Conservation (phyloP, 495 filamentous ascomycete genomes). For the Penicillium psychrofluorescens region DNA sequence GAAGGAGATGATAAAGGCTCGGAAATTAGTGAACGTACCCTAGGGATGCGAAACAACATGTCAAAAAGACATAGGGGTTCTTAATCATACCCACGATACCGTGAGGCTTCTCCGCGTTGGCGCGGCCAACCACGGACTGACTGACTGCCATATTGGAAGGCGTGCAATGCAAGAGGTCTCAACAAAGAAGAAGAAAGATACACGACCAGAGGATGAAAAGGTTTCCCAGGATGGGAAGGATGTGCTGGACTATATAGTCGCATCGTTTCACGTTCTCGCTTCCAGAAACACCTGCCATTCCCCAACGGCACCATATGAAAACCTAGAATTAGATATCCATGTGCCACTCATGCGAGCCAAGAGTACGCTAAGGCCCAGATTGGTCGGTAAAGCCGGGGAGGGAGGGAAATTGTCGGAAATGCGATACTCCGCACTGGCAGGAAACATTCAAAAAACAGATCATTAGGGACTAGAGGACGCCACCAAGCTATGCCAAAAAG, state of each 20-base stretch:
- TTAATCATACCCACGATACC: conserved; percentile 28
- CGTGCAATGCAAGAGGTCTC: neutral
- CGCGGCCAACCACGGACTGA: conserved; percentile 28
- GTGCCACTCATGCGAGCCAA: conserved; percentile 2
- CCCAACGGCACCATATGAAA: neutral
- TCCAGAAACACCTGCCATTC: conserved; percentile 1
- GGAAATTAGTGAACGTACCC: conserved; percentile 11
- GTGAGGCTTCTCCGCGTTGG: conserved; percentile 27
- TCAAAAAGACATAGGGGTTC: conserved; percentile 31
- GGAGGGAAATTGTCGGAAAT: conserved; percentile 7
- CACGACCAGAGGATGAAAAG: neutral
- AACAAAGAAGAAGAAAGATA: conserved; percentile 1
- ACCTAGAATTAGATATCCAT: conserved; percentile 1
- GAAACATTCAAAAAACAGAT: conserved; percentile 5
- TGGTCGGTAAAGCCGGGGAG: conserved; percentile 6
- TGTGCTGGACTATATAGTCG: neutral
- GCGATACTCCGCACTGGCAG: conserved; percentile 1
- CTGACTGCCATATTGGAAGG: conserved; percentile 14
- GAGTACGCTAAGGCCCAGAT: conserved; percentile 2
- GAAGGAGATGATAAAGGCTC: too few species aligned
- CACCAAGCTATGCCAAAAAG: conserved; percentile 11
- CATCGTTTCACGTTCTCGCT: neutral
- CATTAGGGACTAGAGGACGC: conserved; percentile 8
- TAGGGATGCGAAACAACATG: conserved; percentile 60
- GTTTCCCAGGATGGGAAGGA: neutral